A percentile compares a stretch with the other conserved stretches of the same genome.
phyloP scores from a whole-genome alignment of 495 filamentous ascomycete genomes.

The Penicillium coprophilum region DNA sequence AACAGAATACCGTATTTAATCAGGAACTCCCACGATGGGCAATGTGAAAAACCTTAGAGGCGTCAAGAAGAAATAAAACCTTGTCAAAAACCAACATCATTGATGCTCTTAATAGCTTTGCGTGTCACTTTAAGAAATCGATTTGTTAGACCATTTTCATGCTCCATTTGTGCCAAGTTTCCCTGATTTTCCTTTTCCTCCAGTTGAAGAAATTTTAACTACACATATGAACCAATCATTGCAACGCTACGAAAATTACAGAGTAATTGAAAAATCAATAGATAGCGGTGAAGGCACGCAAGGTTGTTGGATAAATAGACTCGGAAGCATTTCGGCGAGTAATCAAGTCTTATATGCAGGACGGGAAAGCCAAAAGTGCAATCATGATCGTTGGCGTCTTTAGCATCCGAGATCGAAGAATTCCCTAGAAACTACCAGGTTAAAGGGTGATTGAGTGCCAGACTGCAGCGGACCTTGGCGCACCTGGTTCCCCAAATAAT shows the following conservation, averaged over 20 bases:
- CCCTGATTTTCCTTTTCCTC: no score
- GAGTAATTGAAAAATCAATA: neutral
- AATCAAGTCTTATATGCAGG: neutral
- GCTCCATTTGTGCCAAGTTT: no score
- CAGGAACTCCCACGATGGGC: neutral
- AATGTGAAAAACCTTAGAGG: no score
- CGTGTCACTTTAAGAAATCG: no score
- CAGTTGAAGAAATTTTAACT: neutral
- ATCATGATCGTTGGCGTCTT: neutral
- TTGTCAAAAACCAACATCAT: no score
- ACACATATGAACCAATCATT: neutral
- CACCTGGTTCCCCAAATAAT: neutral
- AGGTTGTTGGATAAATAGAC: no score
- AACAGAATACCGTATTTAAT: neutral
- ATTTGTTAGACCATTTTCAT: no score
- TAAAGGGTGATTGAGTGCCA: neutral
- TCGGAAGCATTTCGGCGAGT: neutral
- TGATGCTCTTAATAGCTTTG: no score
- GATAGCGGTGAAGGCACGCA: neutral
- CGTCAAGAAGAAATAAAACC: no score
- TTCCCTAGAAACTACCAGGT: neutral
- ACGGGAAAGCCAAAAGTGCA: neutral
- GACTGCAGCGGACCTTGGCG: neutral
- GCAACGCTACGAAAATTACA: neutral
- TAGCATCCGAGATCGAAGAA: neutral